A percentile compares a stretch with the other conserved stretches of the same genome.
Evolutionary conservation across 2,329 filamentous ascomycete genomes (phyloP).

Genomic region (Acarospora socialis): DNA sequence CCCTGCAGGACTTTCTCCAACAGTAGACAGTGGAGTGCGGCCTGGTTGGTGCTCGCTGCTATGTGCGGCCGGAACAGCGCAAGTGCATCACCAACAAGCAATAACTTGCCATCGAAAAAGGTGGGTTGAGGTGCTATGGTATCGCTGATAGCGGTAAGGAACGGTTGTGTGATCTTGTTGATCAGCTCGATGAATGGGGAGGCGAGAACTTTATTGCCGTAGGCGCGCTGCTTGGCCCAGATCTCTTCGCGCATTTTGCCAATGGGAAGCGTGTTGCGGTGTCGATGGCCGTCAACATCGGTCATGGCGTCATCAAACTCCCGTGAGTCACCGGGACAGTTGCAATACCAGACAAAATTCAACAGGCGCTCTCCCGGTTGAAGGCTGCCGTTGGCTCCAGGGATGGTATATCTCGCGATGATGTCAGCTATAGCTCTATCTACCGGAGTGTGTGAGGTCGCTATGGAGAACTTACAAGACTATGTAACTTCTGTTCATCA

Average conservation of each 20-base stretch:
- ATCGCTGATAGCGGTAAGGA: conserved; percentile 34
- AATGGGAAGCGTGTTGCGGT: conserved; percentile 30
- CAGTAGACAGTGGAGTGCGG: conserved; percentile 30
- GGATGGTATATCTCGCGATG: conserved; percentile 32
- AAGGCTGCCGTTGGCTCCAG: conserved; percentile 27
- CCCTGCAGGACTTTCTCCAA: conserved; percentile 28
- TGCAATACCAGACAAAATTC: conserved; percentile 36
- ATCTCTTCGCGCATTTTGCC: conserved; percentile 25
- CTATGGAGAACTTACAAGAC: no score
- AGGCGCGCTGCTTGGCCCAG: conserved; percentile 21
- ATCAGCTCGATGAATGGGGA: conserved; percentile 31
- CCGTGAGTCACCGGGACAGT: conserved; percentile 25
- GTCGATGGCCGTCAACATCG: conserved; percentile 25
- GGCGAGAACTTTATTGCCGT: conserved; percentile 13
- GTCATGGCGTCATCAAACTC: conserved; percentile 32
- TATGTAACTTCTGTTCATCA: no score
- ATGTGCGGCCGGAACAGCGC: conserved; percentile 34
- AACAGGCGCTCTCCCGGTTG: conserved; percentile 27
- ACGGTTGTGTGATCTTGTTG: conserved; percentile 26
- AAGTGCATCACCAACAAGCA: conserved; percentile 35
- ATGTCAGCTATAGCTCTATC: no score
- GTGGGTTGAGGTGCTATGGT: conserved; percentile 24
- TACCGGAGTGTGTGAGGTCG: conserved; percentile 3
- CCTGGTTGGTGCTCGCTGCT: conserved; percentile 33
- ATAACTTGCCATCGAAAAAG: conserved; percentile 28